These are phyloP conservation scores for Eleusine coracana DNA, from an alignment of 176 grass and related monocot species.

Conservation along the genomic window DNA sequence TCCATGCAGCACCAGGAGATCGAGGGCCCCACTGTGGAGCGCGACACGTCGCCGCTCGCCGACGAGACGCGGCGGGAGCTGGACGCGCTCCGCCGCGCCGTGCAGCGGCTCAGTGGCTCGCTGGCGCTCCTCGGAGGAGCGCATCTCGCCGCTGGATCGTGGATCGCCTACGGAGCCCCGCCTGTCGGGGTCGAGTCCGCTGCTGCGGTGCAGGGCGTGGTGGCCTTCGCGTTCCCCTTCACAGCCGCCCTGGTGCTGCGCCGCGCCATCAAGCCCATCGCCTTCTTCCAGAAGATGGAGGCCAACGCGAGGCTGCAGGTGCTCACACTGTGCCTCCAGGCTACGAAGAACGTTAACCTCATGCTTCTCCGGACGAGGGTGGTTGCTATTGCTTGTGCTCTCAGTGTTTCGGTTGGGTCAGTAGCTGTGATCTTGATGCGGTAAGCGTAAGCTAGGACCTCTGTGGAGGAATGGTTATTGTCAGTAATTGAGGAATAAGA, in stretches of 20 bases:
- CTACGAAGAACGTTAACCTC: constrained; percentile 65
- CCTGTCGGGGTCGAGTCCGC: constrained; percentile 53
- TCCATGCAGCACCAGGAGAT: constrained; percentile 87
- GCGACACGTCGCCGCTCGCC: constrained; percentile 75
- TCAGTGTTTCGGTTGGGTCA: constrained; percentile 73
- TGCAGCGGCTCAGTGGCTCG: constrained; percentile 66
- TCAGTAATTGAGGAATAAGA: constrained; percentile 34
- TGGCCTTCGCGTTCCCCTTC: constrained; percentile 84
- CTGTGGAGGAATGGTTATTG: background rate
- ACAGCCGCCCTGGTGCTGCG: constrained; percentile 74
- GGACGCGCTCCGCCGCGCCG: constrained; percentile 56
- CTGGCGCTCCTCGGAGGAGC: constrained; percentile 67
- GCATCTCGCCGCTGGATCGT: constrained; percentile 61
- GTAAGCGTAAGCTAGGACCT: constrained; percentile 40
- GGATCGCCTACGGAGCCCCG: constrained; percentile 57
- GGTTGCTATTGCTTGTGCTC: constrained; percentile 61
- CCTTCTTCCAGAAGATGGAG: constrained; percentile 97
- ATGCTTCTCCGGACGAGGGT: constrained; percentile 78
- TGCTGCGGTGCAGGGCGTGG: constrained; percentile 59
- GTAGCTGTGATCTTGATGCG: constrained; percentile 50
- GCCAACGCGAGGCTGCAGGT: constrained; percentile 83
- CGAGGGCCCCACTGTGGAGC: constrained; percentile 87
- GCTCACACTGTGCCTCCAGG: constrained; percentile 80
- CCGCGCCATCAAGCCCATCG: constrained; percentile 75
- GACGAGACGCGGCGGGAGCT: constrained; percentile 80